Percentiles rank a stretch among this genome's conserved stretches.
Conservation (phyloP, 1,284 basidiomycete species). For the Stygiomarasmius scandens region DNA sequence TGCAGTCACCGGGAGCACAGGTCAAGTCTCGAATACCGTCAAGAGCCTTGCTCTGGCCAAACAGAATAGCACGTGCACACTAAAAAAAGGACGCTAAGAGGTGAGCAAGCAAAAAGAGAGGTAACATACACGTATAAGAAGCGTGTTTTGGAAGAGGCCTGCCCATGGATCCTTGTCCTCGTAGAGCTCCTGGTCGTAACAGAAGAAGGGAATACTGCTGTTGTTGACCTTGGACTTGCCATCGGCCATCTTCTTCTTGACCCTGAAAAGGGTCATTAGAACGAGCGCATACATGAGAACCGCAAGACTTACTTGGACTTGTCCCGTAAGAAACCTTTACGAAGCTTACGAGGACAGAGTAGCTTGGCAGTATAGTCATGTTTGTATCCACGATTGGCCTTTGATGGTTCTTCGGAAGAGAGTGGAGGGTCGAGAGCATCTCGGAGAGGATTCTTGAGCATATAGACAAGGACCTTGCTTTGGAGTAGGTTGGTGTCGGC, state of each 20-base stretch:
- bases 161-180: neutral
- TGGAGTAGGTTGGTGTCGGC: neutral
- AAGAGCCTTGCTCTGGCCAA: neutral
- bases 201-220: neutral
- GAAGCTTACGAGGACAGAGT: neutral
- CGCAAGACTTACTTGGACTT: neutral
- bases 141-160: neutral
- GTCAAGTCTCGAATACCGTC: neutral
- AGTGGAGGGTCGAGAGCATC: neutral
- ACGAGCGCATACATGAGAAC: neutral
- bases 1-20: neutral
- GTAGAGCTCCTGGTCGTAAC: neutral
- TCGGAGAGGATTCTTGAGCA: neutral
- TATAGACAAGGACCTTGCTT: neutral
- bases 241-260: neutral
- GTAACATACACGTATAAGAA: neutral
- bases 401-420: neutral
- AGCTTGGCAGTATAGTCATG: neutral
- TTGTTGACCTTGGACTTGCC: neutral
- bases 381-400: neutral
- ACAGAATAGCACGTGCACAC: neutral
- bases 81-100: neutral
- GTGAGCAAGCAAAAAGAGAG: neutral
- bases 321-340: neutral
- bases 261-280: neutral